Percentiles rank a stretch among this genome's conserved stretches.
Evolutionary conservation across 2,329 filamentous ascomycete genomes (phyloP).

Genomic region (Meredithiella fracta): DNA sequence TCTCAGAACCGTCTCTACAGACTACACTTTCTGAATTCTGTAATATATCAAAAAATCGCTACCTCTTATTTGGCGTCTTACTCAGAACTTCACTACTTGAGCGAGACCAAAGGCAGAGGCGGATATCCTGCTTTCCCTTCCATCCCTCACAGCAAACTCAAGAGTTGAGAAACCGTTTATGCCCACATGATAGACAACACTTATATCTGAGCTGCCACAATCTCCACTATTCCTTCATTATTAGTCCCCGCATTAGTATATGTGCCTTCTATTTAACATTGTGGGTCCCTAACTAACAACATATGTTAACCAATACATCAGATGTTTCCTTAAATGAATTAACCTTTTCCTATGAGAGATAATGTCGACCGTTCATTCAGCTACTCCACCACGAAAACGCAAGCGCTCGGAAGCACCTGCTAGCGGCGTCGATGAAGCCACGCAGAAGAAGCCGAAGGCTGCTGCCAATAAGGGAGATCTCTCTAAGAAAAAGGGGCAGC

Average conservation of each 20-base stretch:
- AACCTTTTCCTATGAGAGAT: background rate
- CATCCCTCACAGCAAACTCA: background rate
- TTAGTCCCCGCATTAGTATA: background rate
- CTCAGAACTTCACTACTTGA: background rate
- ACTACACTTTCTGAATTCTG: background rate
- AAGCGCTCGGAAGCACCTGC: background rate
- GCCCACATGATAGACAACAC: background rate
- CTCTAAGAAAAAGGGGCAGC: background rate
- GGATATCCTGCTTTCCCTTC: background rate
- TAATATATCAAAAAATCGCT: background rate
- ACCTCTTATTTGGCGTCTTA: slow-evolving; percentile 7
- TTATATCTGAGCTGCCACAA: slow-evolving; percentile 1
- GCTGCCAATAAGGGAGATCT: background rate
- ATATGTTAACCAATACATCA: background rate
- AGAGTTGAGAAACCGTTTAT: background rate
- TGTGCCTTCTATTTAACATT: background rate
- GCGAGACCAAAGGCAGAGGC: slow-evolving; percentile 5
- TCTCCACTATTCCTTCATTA: background rate
- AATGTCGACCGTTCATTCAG: background rate
- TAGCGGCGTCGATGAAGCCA: background rate
- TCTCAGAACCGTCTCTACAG: background rate
- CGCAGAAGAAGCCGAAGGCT: background rate
- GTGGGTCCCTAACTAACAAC: background rate
- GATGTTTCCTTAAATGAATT: background rate
- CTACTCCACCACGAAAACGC: background rate